Conservation (phyloP, 768 basidiomycete genomes). For the Ramaria rubella region DNA sequence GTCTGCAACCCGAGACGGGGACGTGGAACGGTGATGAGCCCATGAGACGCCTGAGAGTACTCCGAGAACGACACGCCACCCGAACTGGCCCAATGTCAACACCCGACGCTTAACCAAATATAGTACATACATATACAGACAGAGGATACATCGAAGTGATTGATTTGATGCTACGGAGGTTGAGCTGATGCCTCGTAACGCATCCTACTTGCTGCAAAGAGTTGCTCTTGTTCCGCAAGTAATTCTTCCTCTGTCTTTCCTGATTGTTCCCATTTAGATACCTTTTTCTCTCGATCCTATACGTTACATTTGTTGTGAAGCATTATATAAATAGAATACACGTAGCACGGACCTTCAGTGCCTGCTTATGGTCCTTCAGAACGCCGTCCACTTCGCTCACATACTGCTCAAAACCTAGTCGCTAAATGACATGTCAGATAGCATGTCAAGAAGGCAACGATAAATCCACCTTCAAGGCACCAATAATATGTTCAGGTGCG, state of each 20-base stretch:
- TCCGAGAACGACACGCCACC: slow-evolving; percentile 38
- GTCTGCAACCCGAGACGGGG: slow-evolving; percentile 27
- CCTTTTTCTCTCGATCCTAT: slow-evolving; percentile 88
- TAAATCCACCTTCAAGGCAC: slow-evolving; percentile 70
- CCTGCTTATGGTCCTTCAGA: slow-evolving; percentile 92
- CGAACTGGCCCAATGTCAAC: slow-evolving; percentile 12
- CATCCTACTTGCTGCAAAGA: slow-evolving; percentile 82
- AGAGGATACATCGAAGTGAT: slow-evolving; percentile 4
- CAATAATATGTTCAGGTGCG: slow-evolving; percentile 92
- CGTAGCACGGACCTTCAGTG: slow-evolving; percentile 65
- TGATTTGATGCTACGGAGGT: background rate
- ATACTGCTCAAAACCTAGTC: slow-evolving; percentile 89
- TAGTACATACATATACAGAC: background rate
- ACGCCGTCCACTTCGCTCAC: slow-evolving; percentile 87
- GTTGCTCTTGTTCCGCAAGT: slow-evolving; percentile 74
- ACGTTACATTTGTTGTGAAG: background rate
- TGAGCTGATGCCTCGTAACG: slow-evolving; percentile 16
- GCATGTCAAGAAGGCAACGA: slow-evolving; percentile 1
- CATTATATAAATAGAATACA: background rate
- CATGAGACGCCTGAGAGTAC: slow-evolving; percentile 44
- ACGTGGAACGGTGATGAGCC: slow-evolving; percentile 73
- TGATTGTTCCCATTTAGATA: slow-evolving; percentile 79
- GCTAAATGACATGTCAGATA: slow-evolving; percentile 38
- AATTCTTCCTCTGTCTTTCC: slow-evolving; percentile 91
- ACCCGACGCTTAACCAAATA: background rate